Conservation (phyloP, 768 basidiomycete genomes). For the Phaeotremella skinneri region DNA sequence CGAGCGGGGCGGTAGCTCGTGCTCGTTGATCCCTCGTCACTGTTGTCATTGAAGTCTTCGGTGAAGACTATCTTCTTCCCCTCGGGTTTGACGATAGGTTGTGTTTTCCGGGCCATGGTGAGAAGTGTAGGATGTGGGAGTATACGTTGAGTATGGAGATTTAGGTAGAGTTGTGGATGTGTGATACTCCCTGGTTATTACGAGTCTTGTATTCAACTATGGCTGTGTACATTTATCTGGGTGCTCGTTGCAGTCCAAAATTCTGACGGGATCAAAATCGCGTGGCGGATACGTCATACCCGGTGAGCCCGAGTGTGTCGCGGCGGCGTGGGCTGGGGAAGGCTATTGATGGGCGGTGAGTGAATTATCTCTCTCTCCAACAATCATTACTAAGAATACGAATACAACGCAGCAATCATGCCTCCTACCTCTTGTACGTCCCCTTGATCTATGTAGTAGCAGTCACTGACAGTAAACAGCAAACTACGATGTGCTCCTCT, state of each 20-base stretch:
- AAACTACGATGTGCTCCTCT: constrained; percentile 52
- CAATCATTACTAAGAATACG: background rate
- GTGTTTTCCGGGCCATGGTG: constrained; percentile 3
- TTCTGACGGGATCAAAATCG: background rate
- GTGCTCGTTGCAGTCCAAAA: background rate
- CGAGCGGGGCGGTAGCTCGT: background rate
- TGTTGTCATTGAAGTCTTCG: constrained; percentile 7
- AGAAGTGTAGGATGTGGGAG: constrained; percentile 1
- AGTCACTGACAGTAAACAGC: constrained; percentile 20
- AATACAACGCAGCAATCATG: background rate
- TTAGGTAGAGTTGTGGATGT: background rate
- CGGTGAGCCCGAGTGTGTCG: no score
- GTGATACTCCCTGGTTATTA: constrained; percentile 28
- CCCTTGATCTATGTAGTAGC: background rate
- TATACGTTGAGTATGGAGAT: background rate
- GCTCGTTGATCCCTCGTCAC: background rate
- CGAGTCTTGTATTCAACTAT: constrained; percentile 9
- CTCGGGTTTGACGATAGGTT: background rate
- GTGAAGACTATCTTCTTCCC: constrained; percentile 22
- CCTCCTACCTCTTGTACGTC: background rate
- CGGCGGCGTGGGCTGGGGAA: no score
- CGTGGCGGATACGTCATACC: no score
- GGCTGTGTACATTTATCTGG: background rate
- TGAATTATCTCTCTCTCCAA: background rate
- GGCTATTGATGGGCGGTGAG: no score